Evolutionary conservation across 495 filamentous ascomycete species (phyloP).

Genomic region (Friedmanniomyces simplex): DNA sequence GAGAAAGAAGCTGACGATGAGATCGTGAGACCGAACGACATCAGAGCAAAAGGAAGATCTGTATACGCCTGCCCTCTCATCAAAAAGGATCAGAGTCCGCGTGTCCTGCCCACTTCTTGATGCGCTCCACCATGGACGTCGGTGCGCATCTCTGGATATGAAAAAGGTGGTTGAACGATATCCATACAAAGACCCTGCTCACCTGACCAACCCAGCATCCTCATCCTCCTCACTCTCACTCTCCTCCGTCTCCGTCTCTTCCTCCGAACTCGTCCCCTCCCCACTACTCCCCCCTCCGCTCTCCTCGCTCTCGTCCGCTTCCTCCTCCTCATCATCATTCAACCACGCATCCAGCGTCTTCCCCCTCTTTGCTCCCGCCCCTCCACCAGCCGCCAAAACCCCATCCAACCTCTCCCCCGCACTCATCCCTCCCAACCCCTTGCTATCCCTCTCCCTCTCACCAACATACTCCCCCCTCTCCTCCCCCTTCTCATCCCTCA

Average conservation of each 20-base stretch:
- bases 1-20: too few relatives aligned
- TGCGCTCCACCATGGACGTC: too few relatives aligned
- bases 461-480: slow-evolving; percentile 27
- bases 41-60: too few relatives aligned
- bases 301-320: slow-evolving; percentile 31
- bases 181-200: background rate
- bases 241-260: slow-evolving; percentile 40
- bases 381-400: slow-evolving; percentile 27
- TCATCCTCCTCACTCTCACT: slow-evolving; percentile 35
- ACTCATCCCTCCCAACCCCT: slow-evolving; percentile 7
- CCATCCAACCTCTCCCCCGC: slow-evolving; percentile 8
- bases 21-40: too few relatives aligned
- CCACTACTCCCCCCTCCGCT: slow-evolving; percentile 35
- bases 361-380: slow-evolving; percentile 32
- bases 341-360: slow-evolving; percentile 90
- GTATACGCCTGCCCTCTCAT: too few relatives aligned
- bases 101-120: too few relatives aligned
- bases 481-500: slow-evolving; percentile 47
- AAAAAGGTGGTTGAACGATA: background rate
- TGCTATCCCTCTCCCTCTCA: slow-evolving; percentile 25
- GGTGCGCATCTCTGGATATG: background rate
- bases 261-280: slow-evolving; percentile 33
- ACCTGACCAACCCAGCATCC: slow-evolving; percentile 36
- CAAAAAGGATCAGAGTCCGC: too few relatives aligned
- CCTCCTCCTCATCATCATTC: slow-evolving; percentile 50